These are phyloP conservation scores for Eucommia ulmoides DNA, from an alignment of 257 asterid species.

Conservation along the genomic window DNA sequence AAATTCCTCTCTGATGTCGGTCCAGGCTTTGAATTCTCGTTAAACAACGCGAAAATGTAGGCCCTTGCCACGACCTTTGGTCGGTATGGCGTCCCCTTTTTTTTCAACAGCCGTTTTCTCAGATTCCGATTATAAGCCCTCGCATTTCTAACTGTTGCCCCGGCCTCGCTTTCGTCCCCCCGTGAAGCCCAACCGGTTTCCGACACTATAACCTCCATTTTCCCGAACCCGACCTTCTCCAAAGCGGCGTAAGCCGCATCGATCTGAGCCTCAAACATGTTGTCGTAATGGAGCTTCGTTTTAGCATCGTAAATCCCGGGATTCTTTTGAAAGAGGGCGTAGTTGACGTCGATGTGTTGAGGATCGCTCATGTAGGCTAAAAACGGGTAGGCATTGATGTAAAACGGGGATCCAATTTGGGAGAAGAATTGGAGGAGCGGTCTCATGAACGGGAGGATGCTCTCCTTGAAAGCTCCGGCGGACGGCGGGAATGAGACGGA, in stretches of 20 bases:
- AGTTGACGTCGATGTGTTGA: conserved; percentile 42
- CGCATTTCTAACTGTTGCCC: conserved; percentile 50
- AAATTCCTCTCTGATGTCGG: conserved; percentile 82
- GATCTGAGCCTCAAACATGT: conserved; percentile 73
- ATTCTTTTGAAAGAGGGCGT: conserved; percentile 35
- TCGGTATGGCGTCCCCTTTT: conserved; percentile 69
- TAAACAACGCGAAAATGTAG: conserved; percentile 64
- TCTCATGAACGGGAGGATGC: conserved; percentile 51
- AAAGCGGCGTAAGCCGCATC: conserved; percentile 69
- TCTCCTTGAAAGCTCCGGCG: conserved; percentile 64
- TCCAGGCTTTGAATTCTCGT: conserved; percentile 63
- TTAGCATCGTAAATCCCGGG: conserved; percentile 41
- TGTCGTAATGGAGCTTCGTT: conserved; percentile 57
- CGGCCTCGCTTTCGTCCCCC: conserved; percentile 58
- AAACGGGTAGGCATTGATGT: conserved; percentile 76
- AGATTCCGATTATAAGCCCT: conserved; percentile 43
- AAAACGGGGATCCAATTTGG: conserved; percentile 57
- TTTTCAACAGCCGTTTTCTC: conserved; percentile 32
- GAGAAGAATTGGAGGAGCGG: conserved; percentile 60
- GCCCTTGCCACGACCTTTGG: conserved; percentile 52
- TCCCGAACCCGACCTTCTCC: conserved; percentile 42
- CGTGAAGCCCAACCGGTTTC: conserved; percentile 85
- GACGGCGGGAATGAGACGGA: conserved; percentile 62
- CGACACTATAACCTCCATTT: conserved; percentile 69
- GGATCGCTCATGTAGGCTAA: conserved; percentile 64